A percentile compares a stretch with the other conserved stretches of the same genome.
phyloP scores from a whole-genome alignment of 176 grass and related monocot genomes.

The Chloris gayana region DNA sequence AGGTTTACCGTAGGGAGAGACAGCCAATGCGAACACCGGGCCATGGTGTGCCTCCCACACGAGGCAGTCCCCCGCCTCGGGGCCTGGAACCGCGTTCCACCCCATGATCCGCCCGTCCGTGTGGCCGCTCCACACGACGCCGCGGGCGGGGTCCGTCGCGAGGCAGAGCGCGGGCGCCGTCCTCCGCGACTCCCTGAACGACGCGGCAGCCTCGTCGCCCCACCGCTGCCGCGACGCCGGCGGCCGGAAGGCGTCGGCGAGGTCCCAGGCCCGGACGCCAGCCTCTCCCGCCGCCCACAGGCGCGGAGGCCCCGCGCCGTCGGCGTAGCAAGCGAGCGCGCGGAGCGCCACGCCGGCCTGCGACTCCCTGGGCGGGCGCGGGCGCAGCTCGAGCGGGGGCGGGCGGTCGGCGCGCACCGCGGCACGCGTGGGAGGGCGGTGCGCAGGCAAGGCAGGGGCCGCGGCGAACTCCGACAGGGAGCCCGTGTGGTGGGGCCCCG shows the following conservation, averaged over 20 bases:
- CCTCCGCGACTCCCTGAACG: constrained; percentile 63
- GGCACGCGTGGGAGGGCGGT: constrained; percentile 43
- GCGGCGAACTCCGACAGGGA: constrained; percentile 67
- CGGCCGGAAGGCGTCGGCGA: constrained; percentile 50
- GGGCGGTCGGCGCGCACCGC: constrained; percentile 46
- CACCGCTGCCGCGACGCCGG: constrained; percentile 30
- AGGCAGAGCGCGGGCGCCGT: constrained; percentile 55
- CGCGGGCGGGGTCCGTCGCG: constrained; percentile 39
- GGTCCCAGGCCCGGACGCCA: constrained; percentile 65
- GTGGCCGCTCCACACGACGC: constrained; percentile 87
- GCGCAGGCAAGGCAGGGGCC: constrained; percentile 7
- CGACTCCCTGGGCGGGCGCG: constrained; percentile 65
- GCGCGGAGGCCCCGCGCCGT: neutral
- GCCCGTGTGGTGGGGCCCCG: constrained; percentile 52
- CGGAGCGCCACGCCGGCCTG: constrained; percentile 56
- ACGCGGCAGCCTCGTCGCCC: constrained; percentile 66
- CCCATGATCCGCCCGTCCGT: constrained; percentile 59
- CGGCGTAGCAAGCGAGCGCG: constrained; percentile 49
- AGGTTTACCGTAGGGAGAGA: constrained; percentile 69
- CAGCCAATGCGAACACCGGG: constrained; percentile 58
- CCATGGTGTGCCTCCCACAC: constrained; percentile 65
- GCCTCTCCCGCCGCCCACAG: constrained; percentile 72
- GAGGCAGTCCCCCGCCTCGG: constrained; percentile 44
- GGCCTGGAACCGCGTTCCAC: constrained; percentile 46
- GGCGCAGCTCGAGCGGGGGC: constrained; percentile 68